phyloP scores from a whole-genome alignment of 305 asterid genomes.

The Salvia sclarea region DNA sequence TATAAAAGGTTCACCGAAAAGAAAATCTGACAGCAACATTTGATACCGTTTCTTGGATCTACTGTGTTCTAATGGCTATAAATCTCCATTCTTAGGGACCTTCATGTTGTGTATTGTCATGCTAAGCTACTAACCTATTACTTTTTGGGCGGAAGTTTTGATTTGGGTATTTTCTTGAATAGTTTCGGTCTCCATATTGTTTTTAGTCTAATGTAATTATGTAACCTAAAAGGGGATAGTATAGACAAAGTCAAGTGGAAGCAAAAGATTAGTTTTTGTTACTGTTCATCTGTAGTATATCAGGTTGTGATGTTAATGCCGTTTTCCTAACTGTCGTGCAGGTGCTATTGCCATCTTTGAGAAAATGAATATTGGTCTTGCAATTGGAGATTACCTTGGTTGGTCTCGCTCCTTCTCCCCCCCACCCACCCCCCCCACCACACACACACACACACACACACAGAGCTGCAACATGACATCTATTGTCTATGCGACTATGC shows the following conservation, averaged over 20 bases:
- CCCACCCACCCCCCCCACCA: background rate
- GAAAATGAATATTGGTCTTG: slow-evolving; percentile 54
- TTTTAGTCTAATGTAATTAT: background rate
- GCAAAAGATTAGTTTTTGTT: slow-evolving; percentile 12
- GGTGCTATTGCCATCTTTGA: slow-evolving; percentile 50
- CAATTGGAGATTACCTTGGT: slow-evolving; percentile 69
- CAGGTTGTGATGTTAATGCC: slow-evolving; percentile 27
- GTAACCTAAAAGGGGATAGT: slow-evolving; percentile 9
- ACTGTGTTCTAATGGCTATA: slow-evolving; percentile 22
- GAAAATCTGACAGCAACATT: background rate
- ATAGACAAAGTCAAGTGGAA: background rate
- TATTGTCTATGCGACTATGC: slow-evolving; percentile 32
- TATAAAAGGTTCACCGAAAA: background rate
- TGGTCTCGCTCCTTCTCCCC: slow-evolving; percentile 21
- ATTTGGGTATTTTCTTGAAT: background rate
- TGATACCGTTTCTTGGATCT: slow-evolving; percentile 1
- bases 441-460: background rate
- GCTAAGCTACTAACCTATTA: slow-evolving; percentile 1
- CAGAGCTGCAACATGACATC: slow-evolving; percentile 21
- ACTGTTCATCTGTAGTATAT: slow-evolving; percentile 11
- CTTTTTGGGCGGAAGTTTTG: slow-evolving; percentile 4
- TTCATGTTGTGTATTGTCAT: slow-evolving; percentile 10
- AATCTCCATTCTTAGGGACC: slow-evolving; percentile 8
- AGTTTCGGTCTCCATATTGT: background rate
- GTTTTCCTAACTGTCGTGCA: slow-evolving; percentile 40